Percentiles rank a stretch among this genome's conserved stretches.
Conservation (phyloP, 495 filamentous ascomycete species). For the Trichoderma erinaceum region DNA sequence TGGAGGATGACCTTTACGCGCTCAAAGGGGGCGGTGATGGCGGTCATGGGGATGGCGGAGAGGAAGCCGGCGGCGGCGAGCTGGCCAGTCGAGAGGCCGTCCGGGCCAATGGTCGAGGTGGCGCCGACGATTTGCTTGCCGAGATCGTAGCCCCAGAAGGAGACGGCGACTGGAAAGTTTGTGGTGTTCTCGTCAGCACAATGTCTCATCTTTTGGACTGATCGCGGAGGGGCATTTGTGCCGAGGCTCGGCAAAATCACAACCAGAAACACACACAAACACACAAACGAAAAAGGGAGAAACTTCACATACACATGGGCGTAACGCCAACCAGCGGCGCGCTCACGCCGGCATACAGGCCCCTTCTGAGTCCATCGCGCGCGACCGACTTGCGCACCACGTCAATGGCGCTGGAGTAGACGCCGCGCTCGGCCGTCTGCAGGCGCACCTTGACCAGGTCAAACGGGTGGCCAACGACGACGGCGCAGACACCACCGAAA, state of each 20-base stretch:
- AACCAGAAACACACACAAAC: neutral
- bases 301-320: conserved; percentile 80
- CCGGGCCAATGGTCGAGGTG: conserved; percentile 58
- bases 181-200: conserved; percentile 16
- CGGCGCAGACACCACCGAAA: conserved; percentile 89
- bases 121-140: conserved; percentile 79
- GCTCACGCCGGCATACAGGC: conserved; percentile 93
- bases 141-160: conserved; percentile 97
- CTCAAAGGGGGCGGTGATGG: conserved; percentile 97
- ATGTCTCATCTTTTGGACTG: neutral
- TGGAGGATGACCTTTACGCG: conserved; percentile 97
- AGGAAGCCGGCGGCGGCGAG: conserved; percentile 93
- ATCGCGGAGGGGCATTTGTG: neutral
- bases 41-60: conserved; percentile 94
- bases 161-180: conserved; percentile 70
- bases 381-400: conserved; percentile 83
- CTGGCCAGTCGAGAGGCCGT: conserved; percentile 74
- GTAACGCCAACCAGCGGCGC: conserved; percentile 93
- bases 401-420: conserved; percentile 86
- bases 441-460: conserved; percentile 95
- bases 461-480: conserved; percentile 91
- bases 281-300: conserved; percentile 9
- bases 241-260: neutral
- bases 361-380: conserved; percentile 74
- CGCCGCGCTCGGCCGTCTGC: conserved; percentile 91